phyloP scores from a whole-genome alignment of 371 early-diverging fungal species.

The Mortierella sp. region DNA sequence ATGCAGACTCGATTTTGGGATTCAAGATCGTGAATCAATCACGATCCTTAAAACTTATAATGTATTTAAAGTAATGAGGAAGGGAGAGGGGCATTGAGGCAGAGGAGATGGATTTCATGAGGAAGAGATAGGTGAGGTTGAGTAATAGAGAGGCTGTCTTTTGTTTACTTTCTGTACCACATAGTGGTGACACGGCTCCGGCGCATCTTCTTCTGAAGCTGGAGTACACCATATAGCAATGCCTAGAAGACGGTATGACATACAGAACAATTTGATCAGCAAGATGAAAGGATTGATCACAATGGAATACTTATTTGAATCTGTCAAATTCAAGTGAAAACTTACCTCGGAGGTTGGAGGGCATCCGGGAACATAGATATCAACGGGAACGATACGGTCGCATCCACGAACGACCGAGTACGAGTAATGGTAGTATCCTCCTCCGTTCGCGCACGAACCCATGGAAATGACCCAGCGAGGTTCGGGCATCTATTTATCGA shows the following conservation, averaged over 20 bases:
- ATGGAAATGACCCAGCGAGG: slow-evolving; percentile 99
- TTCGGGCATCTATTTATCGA: slow-evolving; percentile 89
- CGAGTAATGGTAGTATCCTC: slow-evolving; percentile 98
- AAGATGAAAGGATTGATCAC: no score
- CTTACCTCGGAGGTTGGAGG: slow-evolving; percentile 95
- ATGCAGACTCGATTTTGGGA: neutral
- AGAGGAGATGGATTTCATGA: no score
- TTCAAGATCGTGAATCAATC: neutral
- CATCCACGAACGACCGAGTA: slow-evolving; percentile 97
- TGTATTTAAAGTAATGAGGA: neutral
- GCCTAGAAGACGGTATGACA: slow-evolving; percentile 57
- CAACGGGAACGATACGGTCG: slow-evolving; percentile 96
- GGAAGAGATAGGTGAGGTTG: no score
- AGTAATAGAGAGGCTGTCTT: no score
- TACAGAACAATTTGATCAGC: no score
- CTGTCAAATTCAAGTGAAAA: no score
- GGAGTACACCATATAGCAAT: slow-evolving; percentile 95
- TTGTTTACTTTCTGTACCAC: slow-evolving; percentile 57
- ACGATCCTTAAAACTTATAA: neutral
- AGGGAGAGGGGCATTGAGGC: no score
- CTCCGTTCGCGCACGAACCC: slow-evolving; percentile 99
- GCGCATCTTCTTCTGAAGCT: slow-evolving; percentile 97
- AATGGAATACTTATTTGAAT: no score
- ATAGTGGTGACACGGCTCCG: slow-evolving; percentile 59
- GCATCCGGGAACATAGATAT: slow-evolving; percentile 98